These are phyloP conservation scores for Hypoxylon sp. DNA, from an alignment of 2,329 filamentous ascomycete genomes.

Conservation along the genomic window DNA sequence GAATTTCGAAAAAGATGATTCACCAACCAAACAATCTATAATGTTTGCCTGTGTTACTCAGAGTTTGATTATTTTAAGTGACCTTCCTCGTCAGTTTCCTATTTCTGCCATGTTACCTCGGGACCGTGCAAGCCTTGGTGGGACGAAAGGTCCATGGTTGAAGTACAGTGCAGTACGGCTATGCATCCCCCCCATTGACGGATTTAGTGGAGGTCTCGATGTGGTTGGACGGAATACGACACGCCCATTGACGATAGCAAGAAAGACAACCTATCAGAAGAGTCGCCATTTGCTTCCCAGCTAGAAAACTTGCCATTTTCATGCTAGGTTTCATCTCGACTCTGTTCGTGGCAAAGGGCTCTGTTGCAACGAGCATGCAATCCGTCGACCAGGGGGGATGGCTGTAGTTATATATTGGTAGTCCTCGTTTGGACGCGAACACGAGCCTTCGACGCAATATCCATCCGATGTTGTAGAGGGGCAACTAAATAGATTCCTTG, in stretches of 20 bases:
- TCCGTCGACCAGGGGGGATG: slow-evolving; percentile 22
- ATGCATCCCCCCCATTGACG: slow-evolving; percentile 12
- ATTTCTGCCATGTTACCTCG: slow-evolving; percentile 17
- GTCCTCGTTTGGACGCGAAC: slow-evolving; percentile 24
- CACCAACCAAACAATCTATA: slow-evolving; percentile 12
- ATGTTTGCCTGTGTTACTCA: background rate
- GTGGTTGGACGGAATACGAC: slow-evolving; percentile 56
- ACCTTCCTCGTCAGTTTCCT: slow-evolving; percentile 11
- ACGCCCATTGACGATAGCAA: slow-evolving; percentile 39
- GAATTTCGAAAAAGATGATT: too few species aligned
- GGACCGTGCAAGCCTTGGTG: slow-evolving; percentile 25
- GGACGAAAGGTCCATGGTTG: slow-evolving; percentile 21
- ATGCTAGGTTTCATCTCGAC: slow-evolving; percentile 21
- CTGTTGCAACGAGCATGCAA: slow-evolving; percentile 23
- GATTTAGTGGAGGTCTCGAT: slow-evolving; percentile 28
- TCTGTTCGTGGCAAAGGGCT: slow-evolving; percentile 11
- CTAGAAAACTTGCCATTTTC: slow-evolving; percentile 28
- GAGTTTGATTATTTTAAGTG: slow-evolving; percentile 1
- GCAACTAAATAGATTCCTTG: too few species aligned
- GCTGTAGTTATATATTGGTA: slow-evolving; percentile 18
- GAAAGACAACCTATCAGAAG: slow-evolving; percentile 35
- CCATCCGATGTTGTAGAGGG: slow-evolving; percentile 18
- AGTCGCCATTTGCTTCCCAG: slow-evolving; percentile 33
- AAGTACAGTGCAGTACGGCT: slow-evolving; percentile 24
- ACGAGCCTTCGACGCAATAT: slow-evolving; percentile 21